Evolutionary conservation across 2,329 filamentous ascomycete species (phyloP).

Genomic region (Shiraia bambusicola): DNA sequence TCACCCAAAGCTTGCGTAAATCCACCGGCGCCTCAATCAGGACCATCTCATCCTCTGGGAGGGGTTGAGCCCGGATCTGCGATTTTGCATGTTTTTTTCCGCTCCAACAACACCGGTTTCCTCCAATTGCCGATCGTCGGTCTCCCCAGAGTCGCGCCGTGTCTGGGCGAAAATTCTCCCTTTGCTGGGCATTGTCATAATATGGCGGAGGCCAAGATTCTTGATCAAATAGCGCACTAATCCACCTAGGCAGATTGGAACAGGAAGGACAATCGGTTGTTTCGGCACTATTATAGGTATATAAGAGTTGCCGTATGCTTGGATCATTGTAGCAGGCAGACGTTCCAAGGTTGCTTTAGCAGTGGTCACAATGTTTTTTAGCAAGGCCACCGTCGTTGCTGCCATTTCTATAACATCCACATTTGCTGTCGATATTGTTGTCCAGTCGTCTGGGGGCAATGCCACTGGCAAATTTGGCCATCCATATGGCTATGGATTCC

Average conservation of each 20-base stretch:
- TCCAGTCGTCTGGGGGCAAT: constrained; percentile 32
- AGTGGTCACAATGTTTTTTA: constrained; percentile 22
- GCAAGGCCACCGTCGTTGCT: constrained; percentile 20
- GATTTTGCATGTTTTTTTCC: constrained; percentile 24
- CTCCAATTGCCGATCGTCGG: constrained; percentile 22
- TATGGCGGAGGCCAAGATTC: background rate
- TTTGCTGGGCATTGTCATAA: constrained; percentile 1
- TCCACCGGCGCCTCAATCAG: background rate
- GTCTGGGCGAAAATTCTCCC: background rate
- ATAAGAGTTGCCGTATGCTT: background rate
- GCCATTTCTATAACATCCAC: constrained; percentile 25
- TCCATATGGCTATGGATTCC: constrained; percentile 33
- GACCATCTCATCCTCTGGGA: constrained; percentile 1
- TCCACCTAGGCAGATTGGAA: constrained; percentile 4
- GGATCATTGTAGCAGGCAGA: constrained; percentile 1
- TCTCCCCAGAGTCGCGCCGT: constrained; percentile 1
- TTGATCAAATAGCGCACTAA: constrained; percentile 1
- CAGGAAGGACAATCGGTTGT: constrained; percentile 4
- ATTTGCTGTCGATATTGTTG: constrained; percentile 27
- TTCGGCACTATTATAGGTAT: constrained; percentile 3
- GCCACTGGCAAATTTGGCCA: constrained; percentile 33
- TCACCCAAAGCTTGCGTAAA: background rate
- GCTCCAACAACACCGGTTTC: constrained; percentile 16
- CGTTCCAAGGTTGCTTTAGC: background rate
- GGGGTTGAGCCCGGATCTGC: constrained; percentile 16